Evolutionary conservation across 2,329 filamentous ascomycete genomes (phyloP), one percentile per base, ranked within the genome.

Genomic region (Trichoderma simmonsii): DNA sequence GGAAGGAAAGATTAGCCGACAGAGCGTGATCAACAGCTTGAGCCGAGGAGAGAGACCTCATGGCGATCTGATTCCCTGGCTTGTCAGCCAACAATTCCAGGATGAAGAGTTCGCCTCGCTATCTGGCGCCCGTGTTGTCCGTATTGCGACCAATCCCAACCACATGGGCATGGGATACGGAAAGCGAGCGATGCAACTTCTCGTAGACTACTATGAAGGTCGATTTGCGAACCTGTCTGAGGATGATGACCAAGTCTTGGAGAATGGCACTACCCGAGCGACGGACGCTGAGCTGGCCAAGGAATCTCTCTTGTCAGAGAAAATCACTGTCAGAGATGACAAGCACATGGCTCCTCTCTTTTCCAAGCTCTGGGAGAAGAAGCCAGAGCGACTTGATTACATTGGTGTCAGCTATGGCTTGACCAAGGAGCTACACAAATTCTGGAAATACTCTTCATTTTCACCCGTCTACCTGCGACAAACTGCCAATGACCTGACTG

Each of bases 71-170:
- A 99, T 99, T 71, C 96, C 96, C 1, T 99, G 96, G 96, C 88
- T 98, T 36, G 93, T 99, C 74, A 97, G 94, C 80, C 95, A 98
- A 80, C 96, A 99, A 80, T 99, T 97, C 85, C 96, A 98, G 79
- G 96, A 99, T 77, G 94, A 97, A 75, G 94, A 98, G 75, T 99
- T 99, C 80, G 96, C 95, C 14, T 91, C 93, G 54, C 87, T 99
- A 1, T 98, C 95, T 15, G 97, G 96, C 71, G 96, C 95, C 39
- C 90, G 96, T 73, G 85, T 99, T 61, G 95, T 99, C 18, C 90
- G 96, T 63, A 98, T 99, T 77, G 96, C 97, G 24, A 98, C 96
- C 0, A 97, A 98, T 80, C 96, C 97, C 0, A 95, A 98, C 76
- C 98, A 97, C 77, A 86, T 92, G 67, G 89, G 88, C 61, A 97